These are phyloP conservation scores for Teratosphaeriaceae sp. DNA, from an alignment of 2,329 filamentous ascomycete species.

Conservation along the genomic window DNA sequence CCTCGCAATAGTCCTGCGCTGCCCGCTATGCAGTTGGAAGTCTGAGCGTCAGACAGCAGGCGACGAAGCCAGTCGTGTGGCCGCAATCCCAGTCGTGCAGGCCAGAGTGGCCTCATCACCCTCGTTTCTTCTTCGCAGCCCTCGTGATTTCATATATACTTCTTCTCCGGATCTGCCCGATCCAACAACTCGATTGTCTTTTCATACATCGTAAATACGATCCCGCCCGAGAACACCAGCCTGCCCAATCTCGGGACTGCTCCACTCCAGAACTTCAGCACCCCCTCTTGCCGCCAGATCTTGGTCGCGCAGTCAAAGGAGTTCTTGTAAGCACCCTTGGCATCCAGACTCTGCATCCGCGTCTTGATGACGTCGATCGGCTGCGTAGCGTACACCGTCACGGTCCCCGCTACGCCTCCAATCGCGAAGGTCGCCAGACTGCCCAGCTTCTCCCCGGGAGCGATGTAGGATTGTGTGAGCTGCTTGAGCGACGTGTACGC, in stretches of 20 bases:
- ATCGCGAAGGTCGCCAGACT: constrained; percentile 83
- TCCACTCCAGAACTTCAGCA: constrained; percentile 90
- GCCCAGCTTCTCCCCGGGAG: constrained; percentile 91
- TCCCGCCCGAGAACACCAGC: constrained; percentile 84
- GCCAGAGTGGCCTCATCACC: too few species aligned
- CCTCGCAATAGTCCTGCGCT: too few species aligned
- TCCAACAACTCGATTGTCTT: constrained; percentile 90
- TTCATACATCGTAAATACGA: constrained; percentile 97
- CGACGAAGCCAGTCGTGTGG: too few species aligned
- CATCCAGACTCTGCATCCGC: constrained; percentile 91
- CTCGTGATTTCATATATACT: constrained; percentile 65
- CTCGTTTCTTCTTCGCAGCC: too few species aligned
- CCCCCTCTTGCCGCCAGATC: constrained; percentile 83
- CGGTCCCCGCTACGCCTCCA: constrained; percentile 78
- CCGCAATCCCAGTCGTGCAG: too few species aligned
- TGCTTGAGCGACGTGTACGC: constrained; percentile 93
- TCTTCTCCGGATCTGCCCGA: constrained; percentile 70
- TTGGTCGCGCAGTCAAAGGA: constrained; percentile 73
- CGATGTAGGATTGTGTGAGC: constrained; percentile 84
- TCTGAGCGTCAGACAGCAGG: too few species aligned
- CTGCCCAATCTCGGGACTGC: constrained; percentile 79
- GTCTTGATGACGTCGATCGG: constrained; percentile 94
- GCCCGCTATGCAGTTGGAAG: too few species aligned
- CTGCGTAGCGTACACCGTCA: constrained; percentile 73
- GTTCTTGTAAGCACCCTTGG: constrained; percentile 73